These are phyloP conservation scores for Beverwykella pulmonaria DNA, from an alignment of 495 filamentous ascomycete species.

Conservation along the genomic window DNA sequence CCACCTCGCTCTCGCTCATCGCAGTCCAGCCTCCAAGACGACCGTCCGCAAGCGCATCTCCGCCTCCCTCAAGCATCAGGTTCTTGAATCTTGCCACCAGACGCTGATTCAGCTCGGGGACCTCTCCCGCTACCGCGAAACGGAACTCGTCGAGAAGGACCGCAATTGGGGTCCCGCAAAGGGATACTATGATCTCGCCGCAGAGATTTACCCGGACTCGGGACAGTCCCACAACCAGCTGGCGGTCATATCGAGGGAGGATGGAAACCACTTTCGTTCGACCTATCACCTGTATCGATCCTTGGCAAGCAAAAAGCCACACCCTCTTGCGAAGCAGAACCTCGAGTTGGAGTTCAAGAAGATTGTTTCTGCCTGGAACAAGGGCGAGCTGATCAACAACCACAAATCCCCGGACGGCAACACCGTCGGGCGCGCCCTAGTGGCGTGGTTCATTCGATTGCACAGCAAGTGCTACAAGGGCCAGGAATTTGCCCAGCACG, in stretches of 20 bases:
- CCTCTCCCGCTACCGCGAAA: constrained; percentile 86
- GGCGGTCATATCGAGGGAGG: constrained; percentile 77
- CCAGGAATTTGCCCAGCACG: constrained; percentile 67
- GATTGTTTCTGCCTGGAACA: constrained; percentile 62
- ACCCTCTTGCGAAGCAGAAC: constrained; percentile 71
- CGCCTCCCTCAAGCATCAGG: constrained; percentile 55
- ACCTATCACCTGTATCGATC: constrained; percentile 90
- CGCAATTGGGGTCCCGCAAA: constrained; percentile 79
- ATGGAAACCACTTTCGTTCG: constrained; percentile 74
- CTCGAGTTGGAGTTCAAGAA: constrained; percentile 81
- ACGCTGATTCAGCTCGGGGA: constrained; percentile 87
- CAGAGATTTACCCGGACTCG: constrained; percentile 73
- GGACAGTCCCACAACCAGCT: constrained; percentile 86
- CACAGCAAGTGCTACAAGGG: constrained; percentile 84
- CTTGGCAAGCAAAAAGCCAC: constrained; percentile 69
- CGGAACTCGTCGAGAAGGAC: constrained; percentile 63
- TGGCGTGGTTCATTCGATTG: constrained; percentile 82
- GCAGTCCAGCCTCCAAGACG: constrained; percentile 9
- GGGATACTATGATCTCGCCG: constrained; percentile 82
- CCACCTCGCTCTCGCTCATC: constrained; percentile 6
- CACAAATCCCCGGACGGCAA: constrained; percentile 51
- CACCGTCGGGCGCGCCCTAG: constrained; percentile 58
- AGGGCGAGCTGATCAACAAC: constrained; percentile 59
- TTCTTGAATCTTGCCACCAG: constrained; percentile 77
- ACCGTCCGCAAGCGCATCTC: constrained; percentile 45